Evolutionary conservation across 2,329 filamentous ascomycete species (phyloP), one percentile per base, ranked within the genome.

Genomic region (Diaporthe sp.): DNA sequence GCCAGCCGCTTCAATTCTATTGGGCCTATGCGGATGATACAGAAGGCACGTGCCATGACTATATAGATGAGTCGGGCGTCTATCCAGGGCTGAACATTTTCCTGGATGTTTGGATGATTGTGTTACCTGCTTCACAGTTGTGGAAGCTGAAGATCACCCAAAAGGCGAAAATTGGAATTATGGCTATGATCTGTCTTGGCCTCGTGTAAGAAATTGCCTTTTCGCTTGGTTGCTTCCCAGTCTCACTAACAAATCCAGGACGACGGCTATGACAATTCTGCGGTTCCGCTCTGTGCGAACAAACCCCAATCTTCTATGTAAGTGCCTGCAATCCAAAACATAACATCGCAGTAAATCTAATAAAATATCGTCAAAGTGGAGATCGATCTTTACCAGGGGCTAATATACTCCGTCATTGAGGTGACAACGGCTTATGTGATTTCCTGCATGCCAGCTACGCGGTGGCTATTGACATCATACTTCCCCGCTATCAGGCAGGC

Each of bases 91-190:
- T 64, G 15, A 64, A 64, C 10, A 45, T 64, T 2, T 45, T 64
- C 38, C 22, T 64, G 38, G 58, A 64, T 38, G 38, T 64, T 6
- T 64, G 58, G 58, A 64, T 64, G 58, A 64, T 64, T 38, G 38
- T 64, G 4, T 22, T 64, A 8, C 58, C 58, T 30, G 58, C 58
- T 22, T 64, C 58, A 45, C 58, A 64, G 10, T 30, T 64, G 22
- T 64, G 58, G 58, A 64, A 22, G 25, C 25, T 64, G 25, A 64
- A 64, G 25, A 45, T 64, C 25, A 64, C 58, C 25, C 19, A 28
- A 12, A 64, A 30, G 12, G 58, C 58, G 5, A 64, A 45, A 3
- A 30, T 45, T 22, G 58, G 58, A 7, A 64, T 64, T 3, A 64
- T 64, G 58, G n/a, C 17, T 9, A 64, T 64, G 58, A 64, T 64